Percentiles rank a stretch among this genome's conserved stretches.
These are phyloP conservation scores for Aphanoascus verrucosus DNA, from an alignment of 2,329 filamentous ascomycete species.

Conservation along the genomic window DNA sequence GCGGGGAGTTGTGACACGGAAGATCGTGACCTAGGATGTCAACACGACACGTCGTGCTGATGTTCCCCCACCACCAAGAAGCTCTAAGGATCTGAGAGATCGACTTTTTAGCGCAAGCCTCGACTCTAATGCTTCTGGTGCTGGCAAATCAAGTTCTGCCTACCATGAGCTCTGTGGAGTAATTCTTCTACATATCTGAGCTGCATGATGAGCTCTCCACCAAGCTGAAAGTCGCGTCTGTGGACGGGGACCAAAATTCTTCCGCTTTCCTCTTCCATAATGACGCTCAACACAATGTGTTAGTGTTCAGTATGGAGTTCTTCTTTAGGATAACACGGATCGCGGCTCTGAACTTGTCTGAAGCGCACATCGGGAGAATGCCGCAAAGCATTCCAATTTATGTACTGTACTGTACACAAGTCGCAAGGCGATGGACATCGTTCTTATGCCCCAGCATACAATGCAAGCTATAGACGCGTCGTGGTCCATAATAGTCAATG, in stretches of 20 bases:
- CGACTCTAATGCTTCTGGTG: neutral
- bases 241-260: neutral
- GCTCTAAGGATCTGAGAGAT: conserved; percentile 6
- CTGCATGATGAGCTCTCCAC: neutral
- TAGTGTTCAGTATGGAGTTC: neutral
- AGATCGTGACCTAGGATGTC: neutral
- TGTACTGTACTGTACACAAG: too few relatives aligned
- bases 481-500: neutral
- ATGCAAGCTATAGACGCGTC: neutral
- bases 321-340: neutral
- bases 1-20: neutral
- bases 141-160: neutral
- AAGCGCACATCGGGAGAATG: neutral
- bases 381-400: neutral
- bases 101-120: neutral
- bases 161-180: neutral
- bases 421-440: neutral
- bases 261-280: neutral
- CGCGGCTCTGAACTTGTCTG: neutral
- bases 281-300: neutral
- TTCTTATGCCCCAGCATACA: neutral
- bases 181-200: neutral
- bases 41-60: neutral
- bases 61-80: neutral
- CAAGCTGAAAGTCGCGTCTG: neutral